Conservation (phyloP, 1,284 basidiomycete species). For the Spongispora temasekensis region DNA sequence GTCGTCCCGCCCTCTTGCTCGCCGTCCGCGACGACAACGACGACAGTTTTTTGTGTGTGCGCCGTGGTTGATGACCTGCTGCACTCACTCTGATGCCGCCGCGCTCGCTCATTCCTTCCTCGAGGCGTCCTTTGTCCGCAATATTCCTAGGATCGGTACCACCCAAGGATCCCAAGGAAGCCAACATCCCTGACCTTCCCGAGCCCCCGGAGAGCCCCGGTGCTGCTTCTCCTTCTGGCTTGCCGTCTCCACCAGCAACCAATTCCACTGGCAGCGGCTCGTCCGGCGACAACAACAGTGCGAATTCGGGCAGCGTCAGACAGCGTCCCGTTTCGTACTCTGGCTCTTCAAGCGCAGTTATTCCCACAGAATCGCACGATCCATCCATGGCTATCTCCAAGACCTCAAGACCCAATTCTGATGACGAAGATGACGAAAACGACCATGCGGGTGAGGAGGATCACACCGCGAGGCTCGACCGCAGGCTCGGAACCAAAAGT, state of each 20-base stretch:
- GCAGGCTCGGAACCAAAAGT: slow-evolving; percentile 37
- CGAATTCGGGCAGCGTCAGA: slow-evolving; percentile 49
- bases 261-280: slow-evolving; percentile 81
- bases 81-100: slow-evolving; percentile 35
- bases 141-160: slow-evolving; percentile 38
- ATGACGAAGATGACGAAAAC: slow-evolving; percentile 60
- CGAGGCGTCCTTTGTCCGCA: slow-evolving; percentile 40
- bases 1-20: slow-evolving; percentile 24
- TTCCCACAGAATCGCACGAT: slow-evolving; percentile 37
- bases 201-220: slow-evolving; percentile 64
- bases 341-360: slow-evolving; percentile 30
- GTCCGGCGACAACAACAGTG: slow-evolving; percentile 59
- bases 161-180: slow-evolving; percentile 33
- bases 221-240: slow-evolving; percentile 52
- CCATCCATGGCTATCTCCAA: slow-evolving; percentile 28
- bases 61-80: slow-evolving; percentile 32
- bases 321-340: slow-evolving; percentile 38
- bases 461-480: slow-evolving; percentile 61
- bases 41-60: slow-evolving; percentile 11
- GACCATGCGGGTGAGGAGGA: slow-evolving; percentile 64
- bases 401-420: slow-evolving; percentile 35
- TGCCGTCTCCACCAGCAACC: slow-evolving; percentile 78
- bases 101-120: slow-evolving; percentile 35
- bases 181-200: slow-evolving; percentile 60
- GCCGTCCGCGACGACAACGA: slow-evolving; percentile 31